Conservation (phyloP, 768 basidiomycete genomes). For the Rubroboletus satanas region DNA sequence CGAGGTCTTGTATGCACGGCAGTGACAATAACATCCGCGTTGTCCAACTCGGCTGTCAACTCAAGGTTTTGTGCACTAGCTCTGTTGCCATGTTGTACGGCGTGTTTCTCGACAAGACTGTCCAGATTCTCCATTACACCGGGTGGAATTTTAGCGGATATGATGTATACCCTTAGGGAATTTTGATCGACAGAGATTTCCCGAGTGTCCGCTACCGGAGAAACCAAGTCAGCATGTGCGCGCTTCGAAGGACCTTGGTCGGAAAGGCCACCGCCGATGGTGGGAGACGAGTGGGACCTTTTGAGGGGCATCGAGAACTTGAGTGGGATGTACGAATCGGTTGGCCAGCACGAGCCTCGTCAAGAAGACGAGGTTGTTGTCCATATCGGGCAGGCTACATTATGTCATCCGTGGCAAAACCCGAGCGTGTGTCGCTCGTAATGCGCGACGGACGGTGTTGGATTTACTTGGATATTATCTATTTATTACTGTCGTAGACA, state of each 20-base stretch:
- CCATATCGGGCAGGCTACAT: neutral
- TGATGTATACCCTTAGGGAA: slow-evolving; percentile 26
- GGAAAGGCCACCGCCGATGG: neutral
- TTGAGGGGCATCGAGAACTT: slow-evolving; percentile 11
- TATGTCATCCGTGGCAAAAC: neutral
- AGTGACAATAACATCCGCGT: slow-evolving; percentile 67
- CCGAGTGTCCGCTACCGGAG: slow-evolving; percentile 3
- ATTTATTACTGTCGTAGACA: too few species aligned
- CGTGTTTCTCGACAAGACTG: slow-evolving; percentile 22
- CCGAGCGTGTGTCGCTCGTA: neutral
- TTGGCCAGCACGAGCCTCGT: neutral
- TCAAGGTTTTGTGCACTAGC: slow-evolving; percentile 22
- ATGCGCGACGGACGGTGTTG: neutral
- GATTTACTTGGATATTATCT: too few species aligned
- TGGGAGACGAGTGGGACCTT: slow-evolving; percentile 6
- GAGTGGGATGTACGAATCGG: neutral
- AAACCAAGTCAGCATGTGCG: neutral
- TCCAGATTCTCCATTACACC: slow-evolving; percentile 21
- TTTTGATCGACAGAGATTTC: slow-evolving; percentile 4
- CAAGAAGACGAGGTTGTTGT: neutral
- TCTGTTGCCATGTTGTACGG: neutral
- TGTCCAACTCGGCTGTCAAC: slow-evolving; percentile 38
- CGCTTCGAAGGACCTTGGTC: slow-evolving; percentile 14
- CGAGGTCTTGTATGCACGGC: slow-evolving; percentile 61
- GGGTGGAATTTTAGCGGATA: slow-evolving; percentile 31